phyloP scores from a whole-genome alignment of 352 stramenopile genomes.

The Thalassiosira pacifica region DNA sequence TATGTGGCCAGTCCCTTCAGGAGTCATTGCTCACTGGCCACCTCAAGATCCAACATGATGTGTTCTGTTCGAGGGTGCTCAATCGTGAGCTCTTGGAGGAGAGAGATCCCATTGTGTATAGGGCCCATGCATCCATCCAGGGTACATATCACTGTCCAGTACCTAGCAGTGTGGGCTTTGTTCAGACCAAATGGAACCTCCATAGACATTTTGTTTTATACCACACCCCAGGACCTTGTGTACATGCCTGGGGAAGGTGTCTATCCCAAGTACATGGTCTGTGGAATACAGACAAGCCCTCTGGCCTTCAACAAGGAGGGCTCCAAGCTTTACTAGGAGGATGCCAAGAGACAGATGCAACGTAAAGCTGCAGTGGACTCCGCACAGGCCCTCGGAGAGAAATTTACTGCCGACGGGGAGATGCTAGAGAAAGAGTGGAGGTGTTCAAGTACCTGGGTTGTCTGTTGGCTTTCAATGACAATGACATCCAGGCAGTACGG shows the following conservation, averaged over 20 bases:
- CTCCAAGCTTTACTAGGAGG: not conserved
- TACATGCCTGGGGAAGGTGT: not conserved
- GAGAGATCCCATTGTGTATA: too few relatives aligned
- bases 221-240: not conserved
- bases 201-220: not conserved
- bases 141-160: not conserved
- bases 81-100: too few relatives aligned
- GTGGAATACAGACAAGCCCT: constrained; percentile 2
- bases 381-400: not conserved
- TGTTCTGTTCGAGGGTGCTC: too few relatives aligned
- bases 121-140: too few relatives aligned
- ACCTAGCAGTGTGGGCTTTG: not conserved
- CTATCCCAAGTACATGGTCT: not conserved
- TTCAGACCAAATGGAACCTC: not conserved
- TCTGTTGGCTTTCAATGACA: not conserved
- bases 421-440: not conserved
- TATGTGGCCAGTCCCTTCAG: too few relatives aligned
- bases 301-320: not conserved
- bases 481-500: not conserved
- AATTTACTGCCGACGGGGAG: not conserved
- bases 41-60: too few relatives aligned
- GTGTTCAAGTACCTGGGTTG: constrained; percentile 18
- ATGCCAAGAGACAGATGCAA: not conserved
- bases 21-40: too few relatives aligned
- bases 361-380: not conserved